Percentiles rank a stretch among this genome's conserved stretches.
phyloP scores from a whole-genome alignment of 2,329 filamentous ascomycete genomes.

The Talaromyces atroroseus region DNA sequence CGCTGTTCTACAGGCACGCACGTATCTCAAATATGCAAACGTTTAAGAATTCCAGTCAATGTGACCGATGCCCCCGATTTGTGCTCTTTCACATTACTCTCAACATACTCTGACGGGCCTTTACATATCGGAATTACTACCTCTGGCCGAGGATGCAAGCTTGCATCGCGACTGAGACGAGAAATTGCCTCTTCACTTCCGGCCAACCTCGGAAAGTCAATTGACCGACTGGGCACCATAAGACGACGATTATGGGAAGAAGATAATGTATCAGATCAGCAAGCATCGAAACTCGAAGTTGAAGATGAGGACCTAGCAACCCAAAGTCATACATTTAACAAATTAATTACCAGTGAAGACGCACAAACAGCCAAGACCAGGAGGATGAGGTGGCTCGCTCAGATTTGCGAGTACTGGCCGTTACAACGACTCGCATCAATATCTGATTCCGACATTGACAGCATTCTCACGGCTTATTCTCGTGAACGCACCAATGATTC shows the following conservation, averaged over 20 bases:
- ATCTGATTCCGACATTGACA: constrained; percentile 70
- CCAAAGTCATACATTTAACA: constrained; percentile 80
- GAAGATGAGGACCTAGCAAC: constrained; percentile 45
- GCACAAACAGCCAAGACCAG: constrained; percentile 68
- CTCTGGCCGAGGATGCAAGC: constrained; percentile 88
- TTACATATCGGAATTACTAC: constrained; percentile 94
- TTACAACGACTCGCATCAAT: constrained; percentile 74
- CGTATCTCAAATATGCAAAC: constrained; percentile 69
- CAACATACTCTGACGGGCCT: constrained; percentile 82
- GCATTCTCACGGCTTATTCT: constrained; percentile 67
- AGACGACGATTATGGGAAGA: constrained; percentile 68
- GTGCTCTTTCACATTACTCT: constrained; percentile 84
- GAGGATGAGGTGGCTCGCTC: constrained; percentile 85
- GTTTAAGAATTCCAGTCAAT: constrained; percentile 84
- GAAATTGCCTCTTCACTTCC: constrained; percentile 82
- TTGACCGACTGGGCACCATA: constrained; percentile 69
- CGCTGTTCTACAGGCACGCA: constrained; percentile 46
- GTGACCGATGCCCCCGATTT: constrained; percentile 81
- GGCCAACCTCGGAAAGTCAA: constrained; percentile 66
- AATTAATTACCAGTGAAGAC: constrained; percentile 68
- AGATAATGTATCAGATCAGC: constrained; percentile 52
- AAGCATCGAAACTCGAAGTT: constrained; percentile 38
- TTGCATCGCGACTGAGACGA: constrained; percentile 80
- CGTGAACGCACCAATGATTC: constrained; percentile 22
- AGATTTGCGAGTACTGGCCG: constrained; percentile 99